Evolutionary conservation across 2,329 filamentous ascomycete genomes (phyloP), one percentile per base, ranked within the genome.

Genomic region (Verticillium nonalfalfae): DNA sequence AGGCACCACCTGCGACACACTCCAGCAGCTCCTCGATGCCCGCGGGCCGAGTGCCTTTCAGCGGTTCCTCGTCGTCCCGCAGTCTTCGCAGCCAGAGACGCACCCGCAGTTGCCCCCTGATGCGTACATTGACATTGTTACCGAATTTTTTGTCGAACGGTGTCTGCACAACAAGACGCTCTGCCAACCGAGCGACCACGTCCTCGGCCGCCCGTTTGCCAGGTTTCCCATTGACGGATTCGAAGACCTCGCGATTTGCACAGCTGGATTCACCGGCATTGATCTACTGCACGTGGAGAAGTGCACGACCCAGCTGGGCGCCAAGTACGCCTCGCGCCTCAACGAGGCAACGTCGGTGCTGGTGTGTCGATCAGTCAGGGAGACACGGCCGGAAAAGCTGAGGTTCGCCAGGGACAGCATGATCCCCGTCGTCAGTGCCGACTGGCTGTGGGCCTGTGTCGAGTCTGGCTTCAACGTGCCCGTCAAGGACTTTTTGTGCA

Each of bases 111-210:
- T 71, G 9, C 68, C 69, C 7, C 58, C 78, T 1, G 35, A 55
- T 1, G 65, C 75, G 4, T 73, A 74, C 4, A 72, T 76, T 56
- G 77, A 75, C 21, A 70, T 84, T 7, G 87, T 96, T 36, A 98
- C 93, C 11, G 93, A 97, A 71, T 96, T 95, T 81, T 99, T 94
- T 84, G 82, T 99, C 59, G 95, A 99, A 75, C 86, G 87, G 57
- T 98, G 94, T 72, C 78, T 99, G 45, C 87, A 93, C 71, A 85
- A 85, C 65, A 95, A 91, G 73, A 78, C 76, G 33, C 84, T 94
- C 67, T 80, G 91, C 56, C 79, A 89, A 35, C 91, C 93, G 5
- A 77, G 80, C 59, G 79, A 85, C 4, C 87, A 95, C 71, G 81
- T 90, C 50, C 82, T 96, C 31, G 93, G 91, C 62, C 86, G 85